Conservation (phyloP, 2,329 filamentous ascomycete species). For the Pseudocercospora fijiensis region DNA sequence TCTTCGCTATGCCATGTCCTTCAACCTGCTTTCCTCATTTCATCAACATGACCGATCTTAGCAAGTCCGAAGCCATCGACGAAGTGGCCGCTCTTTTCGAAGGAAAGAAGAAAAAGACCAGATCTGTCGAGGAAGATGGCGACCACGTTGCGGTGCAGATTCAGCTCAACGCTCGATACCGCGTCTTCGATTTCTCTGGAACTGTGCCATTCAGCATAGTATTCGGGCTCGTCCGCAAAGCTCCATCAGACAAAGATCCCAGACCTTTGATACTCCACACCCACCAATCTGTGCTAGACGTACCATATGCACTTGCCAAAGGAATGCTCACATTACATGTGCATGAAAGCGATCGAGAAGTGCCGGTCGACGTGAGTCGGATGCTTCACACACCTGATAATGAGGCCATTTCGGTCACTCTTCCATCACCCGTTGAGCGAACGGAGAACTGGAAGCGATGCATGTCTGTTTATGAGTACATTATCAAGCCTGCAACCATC, state of each 20-base stretch:
- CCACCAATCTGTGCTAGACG: constrained; percentile 18
- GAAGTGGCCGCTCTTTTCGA: background rate
- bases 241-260: constrained; percentile 17
- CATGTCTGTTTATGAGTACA: constrained; percentile 17
- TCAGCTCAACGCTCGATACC: constrained; percentile 12
- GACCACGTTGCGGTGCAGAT: background rate
- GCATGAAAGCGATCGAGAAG: background rate
- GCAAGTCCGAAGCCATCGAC: background rate
- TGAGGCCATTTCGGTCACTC: background rate
- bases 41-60: background rate
- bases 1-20: background rate
- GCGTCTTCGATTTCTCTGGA: constrained; percentile 23
- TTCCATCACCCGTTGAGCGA: constrained; percentile 1
- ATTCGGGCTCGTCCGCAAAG: constrained; percentile 23
- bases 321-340: constrained; percentile 19
- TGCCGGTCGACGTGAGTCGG: background rate
- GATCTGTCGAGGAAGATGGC: background rate
- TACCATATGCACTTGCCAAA: constrained; percentile 23
- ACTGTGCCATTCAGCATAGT: constrained; percentile 25
- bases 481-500: constrained; percentile 12
- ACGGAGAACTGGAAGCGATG: background rate
- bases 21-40: background rate
- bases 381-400: background rate
- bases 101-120: background rate
- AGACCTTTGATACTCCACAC: constrained; percentile 19